Evolutionary conservation across 2,329 filamentous ascomycete species (phyloP).

Genomic region (Hypoxylon sp.): DNA sequence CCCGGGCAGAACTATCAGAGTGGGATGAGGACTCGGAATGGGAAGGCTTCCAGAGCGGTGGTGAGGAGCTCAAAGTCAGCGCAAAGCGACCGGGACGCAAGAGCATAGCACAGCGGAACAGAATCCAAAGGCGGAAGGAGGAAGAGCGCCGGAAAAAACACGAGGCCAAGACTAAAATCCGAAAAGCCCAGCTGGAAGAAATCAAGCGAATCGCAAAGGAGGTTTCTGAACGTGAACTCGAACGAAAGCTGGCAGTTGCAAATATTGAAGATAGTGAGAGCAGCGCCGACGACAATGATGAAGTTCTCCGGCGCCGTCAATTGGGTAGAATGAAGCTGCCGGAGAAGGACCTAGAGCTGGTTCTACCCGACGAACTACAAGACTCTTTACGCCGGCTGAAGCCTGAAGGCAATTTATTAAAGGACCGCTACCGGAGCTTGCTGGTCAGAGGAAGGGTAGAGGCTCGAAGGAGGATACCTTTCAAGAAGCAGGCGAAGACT

Average conservation of each 20-base stretch:
- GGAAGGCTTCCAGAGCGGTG: constrained; percentile 90
- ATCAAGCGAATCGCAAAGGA: constrained; percentile 80
- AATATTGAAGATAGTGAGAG: constrained; percentile 64
- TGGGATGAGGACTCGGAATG: constrained; percentile 93
- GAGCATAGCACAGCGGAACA: constrained; percentile 88
- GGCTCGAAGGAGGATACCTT: constrained; percentile 81
- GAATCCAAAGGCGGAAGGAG: constrained; percentile 88
- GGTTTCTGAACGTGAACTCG: constrained; percentile 71
- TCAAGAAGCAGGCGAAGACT: constrained; percentile 84
- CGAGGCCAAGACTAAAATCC: constrained; percentile 80
- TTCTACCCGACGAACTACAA: constrained; percentile 86
- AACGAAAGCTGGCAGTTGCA: constrained; percentile 64
- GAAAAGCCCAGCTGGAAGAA: constrained; percentile 77
- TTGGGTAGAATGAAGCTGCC: constrained; percentile 82
- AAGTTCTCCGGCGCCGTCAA: constrained; percentile 76
- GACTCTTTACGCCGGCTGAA: constrained; percentile 86
- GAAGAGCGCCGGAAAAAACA: constrained; percentile 83
- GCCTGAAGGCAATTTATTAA: constrained; percentile 95
- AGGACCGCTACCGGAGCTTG: constrained; percentile 91
- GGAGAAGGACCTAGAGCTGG: constrained; percentile 83
- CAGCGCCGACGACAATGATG: constrained; percentile 71
- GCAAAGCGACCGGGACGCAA: constrained; percentile 87
- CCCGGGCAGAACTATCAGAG: constrained; percentile 74
- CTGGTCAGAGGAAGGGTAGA: constrained; percentile 92
- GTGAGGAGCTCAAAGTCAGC: constrained; percentile 74